Base-by-base conservation (phyloP, 208 protist species). In the Trypanosoma vivax region DNA sequence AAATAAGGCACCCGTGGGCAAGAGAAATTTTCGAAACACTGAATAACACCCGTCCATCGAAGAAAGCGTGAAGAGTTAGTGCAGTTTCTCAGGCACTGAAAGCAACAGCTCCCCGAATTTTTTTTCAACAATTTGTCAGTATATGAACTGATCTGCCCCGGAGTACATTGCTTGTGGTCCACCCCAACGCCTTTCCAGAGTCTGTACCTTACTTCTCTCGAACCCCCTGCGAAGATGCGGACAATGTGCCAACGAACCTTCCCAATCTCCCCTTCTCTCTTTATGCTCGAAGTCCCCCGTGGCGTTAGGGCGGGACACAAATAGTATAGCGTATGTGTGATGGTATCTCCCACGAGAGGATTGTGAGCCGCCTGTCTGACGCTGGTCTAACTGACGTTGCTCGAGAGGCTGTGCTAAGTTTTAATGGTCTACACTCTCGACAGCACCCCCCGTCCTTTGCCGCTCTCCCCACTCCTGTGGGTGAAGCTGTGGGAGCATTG, bases 1-100 rank as follows among this genome's bases (percentile, higher is more conserved):
- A 73, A 29, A 88, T 96, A 23, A 21, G 72, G 28, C 83, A 93
- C 48, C 83, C 83, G 10, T 92, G 86, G 79, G 76, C 80, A 19
- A 49, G 69, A 19, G 51, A 67, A 30, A 84, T 94, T 29, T 86
- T 73, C 31, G 72, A 96, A 39, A 72, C 58, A 23, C 61, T 94
- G 24, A 9, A 56, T 21, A 42, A 46, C 16, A 81, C 79, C 5
- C 75, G 79, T 1, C 14, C 47, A 51, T 16, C 35, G 37, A 25
- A 48, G 13, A 39, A 25, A 68, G 34, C 35, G 35, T 7, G 47
- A 35, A 27, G 46, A 68, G 45, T 28, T 30, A 19, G 13, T n/a
- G n/a, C n/a, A n/a, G n/a, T n/a, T n/a, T n/a, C n/a, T n/a, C n/a
- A n/a, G n/a, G n/a, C n/a, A n/a, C n/a, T n/a, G n/a, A n/a, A n/a